Percentiles rank a stretch among this genome's conserved stretches.
phyloP scores from a whole-genome alignment of 2,329 filamentous ascomycete genomes.

The Verticillium klebahnii region DNA sequence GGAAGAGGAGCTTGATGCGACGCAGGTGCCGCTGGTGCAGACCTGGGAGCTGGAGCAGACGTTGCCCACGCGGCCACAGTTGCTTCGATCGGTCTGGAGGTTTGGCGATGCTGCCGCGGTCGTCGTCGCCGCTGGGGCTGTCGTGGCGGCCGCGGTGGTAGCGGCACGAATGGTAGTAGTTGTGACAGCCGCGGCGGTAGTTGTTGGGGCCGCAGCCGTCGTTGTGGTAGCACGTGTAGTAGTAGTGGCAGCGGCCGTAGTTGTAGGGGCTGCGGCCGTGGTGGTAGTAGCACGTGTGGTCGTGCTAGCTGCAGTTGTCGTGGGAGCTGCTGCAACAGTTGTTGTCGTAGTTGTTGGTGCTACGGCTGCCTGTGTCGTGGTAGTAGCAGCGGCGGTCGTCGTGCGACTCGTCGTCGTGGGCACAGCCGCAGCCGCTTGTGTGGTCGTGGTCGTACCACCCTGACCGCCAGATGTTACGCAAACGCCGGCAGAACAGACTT shows the following conservation, averaged over 20 bases:
- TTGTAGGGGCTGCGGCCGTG: background rate
- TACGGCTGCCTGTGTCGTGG: too few species aligned
- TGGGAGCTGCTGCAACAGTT: too few species aligned
- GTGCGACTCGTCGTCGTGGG: too few species aligned
- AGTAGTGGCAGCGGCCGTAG: background rate
- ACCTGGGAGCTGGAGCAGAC: background rate
- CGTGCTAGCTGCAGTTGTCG: too few species aligned
- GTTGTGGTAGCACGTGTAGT: background rate
- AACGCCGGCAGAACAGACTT: background rate
- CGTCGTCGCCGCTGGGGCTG: background rate
- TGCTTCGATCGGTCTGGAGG: background rate
- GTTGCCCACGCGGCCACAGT: background rate
- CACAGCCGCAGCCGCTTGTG: too few species aligned
- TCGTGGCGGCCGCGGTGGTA: background rate
- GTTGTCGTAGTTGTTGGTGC: too few species aligned
- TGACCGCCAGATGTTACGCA: background rate
- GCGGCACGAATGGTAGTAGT: background rate
- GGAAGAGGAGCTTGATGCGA: background rate
- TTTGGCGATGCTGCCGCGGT: background rate
- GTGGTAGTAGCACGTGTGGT: background rate
- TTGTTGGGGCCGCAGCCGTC: background rate
- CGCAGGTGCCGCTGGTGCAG: background rate
- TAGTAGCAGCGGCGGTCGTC: too few species aligned
- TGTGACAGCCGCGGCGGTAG: background rate
- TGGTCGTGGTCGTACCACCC: background rate